Evolutionary conservation across 2,329 filamentous ascomycete species (phyloP).

Genomic region (Xylariaceae sp.): DNA sequence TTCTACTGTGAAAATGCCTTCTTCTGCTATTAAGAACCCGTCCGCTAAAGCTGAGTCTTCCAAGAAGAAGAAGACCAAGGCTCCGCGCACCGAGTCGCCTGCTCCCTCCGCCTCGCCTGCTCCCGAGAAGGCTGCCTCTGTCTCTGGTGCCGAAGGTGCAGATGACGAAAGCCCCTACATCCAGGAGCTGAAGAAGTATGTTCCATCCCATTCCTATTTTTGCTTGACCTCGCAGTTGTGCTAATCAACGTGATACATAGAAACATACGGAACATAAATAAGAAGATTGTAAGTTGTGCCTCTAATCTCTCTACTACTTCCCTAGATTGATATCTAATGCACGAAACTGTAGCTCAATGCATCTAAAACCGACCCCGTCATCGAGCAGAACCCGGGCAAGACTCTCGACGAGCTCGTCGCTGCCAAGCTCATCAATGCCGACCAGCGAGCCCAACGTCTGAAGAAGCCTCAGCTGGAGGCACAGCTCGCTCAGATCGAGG

Average conservation of each 20-base stretch:
- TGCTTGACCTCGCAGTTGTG: background rate
- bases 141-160: constrained; percentile 53
- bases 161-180: constrained; percentile 73
- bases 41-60: constrained; percentile 56
- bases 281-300: constrained; percentile 74
- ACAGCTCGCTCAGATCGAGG: constrained; percentile 66
- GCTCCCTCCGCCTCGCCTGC: constrained; percentile 47
- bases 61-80: constrained; percentile 67
- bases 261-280: constrained; percentile 86
- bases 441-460: constrained; percentile 71
- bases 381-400: constrained; percentile 66
- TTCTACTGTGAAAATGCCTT: constrained; percentile 52
- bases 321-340: background rate
- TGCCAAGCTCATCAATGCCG: constrained; percentile 70
- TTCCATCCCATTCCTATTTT: constrained; percentile 7
- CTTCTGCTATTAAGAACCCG: constrained; percentile 59
- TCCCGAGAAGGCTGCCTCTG: constrained; percentile 46
- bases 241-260: constrained; percentile 41
- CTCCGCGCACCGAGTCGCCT: constrained; percentile 50
- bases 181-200: constrained; percentile 86
- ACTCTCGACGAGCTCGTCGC: constrained; percentile 70
- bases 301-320: constrained; percentile 1
- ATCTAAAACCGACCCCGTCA: constrained; percentile 66
- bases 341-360: constrained; percentile 54
- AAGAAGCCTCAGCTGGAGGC: constrained; percentile 72